Percentiles rank a stretch among this genome's conserved stretches.
These are phyloP conservation scores for Cyclotella choctawhatcheeana DNA, from an alignment of 108 stramenopile genomes.

Conservation along the genomic window DNA sequence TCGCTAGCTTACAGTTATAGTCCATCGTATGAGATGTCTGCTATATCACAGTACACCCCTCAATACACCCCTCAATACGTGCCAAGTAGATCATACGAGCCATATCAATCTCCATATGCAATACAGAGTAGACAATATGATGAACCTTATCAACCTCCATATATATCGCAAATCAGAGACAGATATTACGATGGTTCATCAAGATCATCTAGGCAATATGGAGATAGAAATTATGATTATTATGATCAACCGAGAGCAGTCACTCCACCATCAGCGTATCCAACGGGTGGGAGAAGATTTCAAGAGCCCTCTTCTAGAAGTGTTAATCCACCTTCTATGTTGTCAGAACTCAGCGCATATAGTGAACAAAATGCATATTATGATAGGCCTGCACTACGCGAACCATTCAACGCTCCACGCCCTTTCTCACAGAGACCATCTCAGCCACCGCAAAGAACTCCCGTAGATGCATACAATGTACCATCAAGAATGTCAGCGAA, in stretches of 20 bases:
- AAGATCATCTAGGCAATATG: constrained; percentile 1
- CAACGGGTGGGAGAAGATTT: constrained; percentile 12
- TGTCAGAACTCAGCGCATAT: not conserved
- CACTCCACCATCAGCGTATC: constrained; percentile 9
- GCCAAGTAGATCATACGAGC: not conserved
- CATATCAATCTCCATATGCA: not conserved
- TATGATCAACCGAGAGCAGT: constrained; percentile 8
- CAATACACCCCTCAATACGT: not conserved
- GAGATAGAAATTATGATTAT: constrained; percentile 9
- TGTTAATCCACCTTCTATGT: constrained; percentile 9
- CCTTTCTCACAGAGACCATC: not conserved
- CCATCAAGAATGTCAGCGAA: constrained; percentile 6
- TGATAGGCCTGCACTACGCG: constrained; percentile 4
- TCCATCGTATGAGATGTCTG: not conserved
- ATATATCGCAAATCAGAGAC: constrained; percentile 3
- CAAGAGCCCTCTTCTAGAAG: constrained; percentile 1
- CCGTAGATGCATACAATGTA: not conserved
- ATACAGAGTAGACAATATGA: not conserved
- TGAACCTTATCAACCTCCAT: not conserved
- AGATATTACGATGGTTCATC: constrained; percentile 7
- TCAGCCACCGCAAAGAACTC: not conserved
- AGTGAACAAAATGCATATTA: constrained; percentile 6
- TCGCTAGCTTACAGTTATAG: not conserved
- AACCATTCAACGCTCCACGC: not conserved
- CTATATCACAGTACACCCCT: not conserved